Evolutionary conservation across 331 rosid species (phyloP).

Genomic region (Telfairia occidentalis): DNA sequence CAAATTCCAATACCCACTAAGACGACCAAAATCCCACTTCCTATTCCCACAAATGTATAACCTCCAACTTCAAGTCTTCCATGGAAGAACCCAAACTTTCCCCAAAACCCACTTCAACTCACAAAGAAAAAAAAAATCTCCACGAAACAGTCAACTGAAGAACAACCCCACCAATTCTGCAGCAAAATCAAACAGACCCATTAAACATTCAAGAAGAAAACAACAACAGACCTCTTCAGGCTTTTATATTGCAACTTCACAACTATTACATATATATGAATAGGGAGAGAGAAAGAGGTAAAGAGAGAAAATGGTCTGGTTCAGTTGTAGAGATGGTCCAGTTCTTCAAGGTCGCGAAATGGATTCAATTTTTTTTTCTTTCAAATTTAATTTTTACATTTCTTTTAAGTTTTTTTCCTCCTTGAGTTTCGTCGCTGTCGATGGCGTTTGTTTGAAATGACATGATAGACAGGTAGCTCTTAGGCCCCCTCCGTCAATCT

Average conservation of each 20-base stretch:
- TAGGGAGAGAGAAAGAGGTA: not conserved
- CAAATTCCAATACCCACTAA: not conserved
- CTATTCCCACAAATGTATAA: not conserved
- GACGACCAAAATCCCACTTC: not conserved
- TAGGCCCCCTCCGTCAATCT: slow-evolving; percentile 14
- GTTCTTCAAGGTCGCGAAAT: not conserved
- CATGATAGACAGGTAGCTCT: slow-evolving; percentile 13
- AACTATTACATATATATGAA: not conserved
- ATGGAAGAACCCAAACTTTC: not conserved
- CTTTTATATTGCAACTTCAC: not conserved
- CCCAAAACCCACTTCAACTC: not conserved
- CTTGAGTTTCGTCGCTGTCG: slow-evolving; percentile 11
- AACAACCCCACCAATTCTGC: not conserved
- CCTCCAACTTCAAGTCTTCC: not conserved
- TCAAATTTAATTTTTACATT: not conserved
- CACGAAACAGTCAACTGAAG: not conserved
- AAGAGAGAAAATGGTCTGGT: not conserved
- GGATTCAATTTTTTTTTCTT: not conserved
- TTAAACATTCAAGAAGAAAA: not conserved
- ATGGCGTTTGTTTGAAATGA: slow-evolving; percentile 8
- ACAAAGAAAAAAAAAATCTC: not conserved
- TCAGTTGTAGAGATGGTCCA: not conserved
- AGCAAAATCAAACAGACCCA: not conserved
- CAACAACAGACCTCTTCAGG: not conserved
- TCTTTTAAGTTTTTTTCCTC: not conserved